Evolutionary conservation across 2,329 filamentous ascomycete species (phyloP).

Genomic region (Capronia epimyces): DNA sequence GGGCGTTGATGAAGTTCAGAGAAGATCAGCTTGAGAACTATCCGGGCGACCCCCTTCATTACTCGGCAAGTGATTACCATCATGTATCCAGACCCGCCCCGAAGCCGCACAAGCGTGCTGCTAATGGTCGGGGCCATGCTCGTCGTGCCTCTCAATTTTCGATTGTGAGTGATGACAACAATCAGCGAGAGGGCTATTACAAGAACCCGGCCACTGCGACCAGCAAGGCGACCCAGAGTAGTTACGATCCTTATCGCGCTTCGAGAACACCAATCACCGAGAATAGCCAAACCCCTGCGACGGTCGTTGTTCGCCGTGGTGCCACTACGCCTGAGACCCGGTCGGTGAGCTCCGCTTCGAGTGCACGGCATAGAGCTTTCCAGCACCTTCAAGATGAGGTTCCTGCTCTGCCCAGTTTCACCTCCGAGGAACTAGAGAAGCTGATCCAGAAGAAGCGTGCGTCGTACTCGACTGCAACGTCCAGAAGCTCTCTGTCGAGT

Average conservation of each 20-base stretch:
- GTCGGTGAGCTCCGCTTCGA: slow-evolving; percentile 31
- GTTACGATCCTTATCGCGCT: slow-evolving; percentile 79
- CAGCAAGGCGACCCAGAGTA: slow-evolving; percentile 48
- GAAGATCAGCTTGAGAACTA: slow-evolving; percentile 85
- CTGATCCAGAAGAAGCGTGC: slow-evolving; percentile 21
- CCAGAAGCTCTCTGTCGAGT: slow-evolving; percentile 46
- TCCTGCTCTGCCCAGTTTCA: slow-evolving; percentile 21
- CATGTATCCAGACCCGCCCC: slow-evolving; percentile 52
- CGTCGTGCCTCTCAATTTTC: slow-evolving; percentile 53
- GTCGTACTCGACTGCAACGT: slow-evolving; percentile 30
- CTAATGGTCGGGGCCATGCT: slow-evolving; percentile 31
- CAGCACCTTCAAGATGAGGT: slow-evolving; percentile 15
- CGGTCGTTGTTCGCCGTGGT: slow-evolving; percentile 62
- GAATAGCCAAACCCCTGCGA: slow-evolving; percentile 56
- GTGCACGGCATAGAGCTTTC: slow-evolving; percentile 15
- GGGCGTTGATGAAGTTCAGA: slow-evolving; percentile 72
- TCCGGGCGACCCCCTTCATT: slow-evolving; percentile 65
- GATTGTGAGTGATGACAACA: slow-evolving; percentile 51
- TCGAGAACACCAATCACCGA: slow-evolving; percentile 52
- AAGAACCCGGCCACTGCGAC: slow-evolving; percentile 43
- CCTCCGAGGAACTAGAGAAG: slow-evolving; percentile 23
- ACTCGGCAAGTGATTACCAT: slow-evolving; percentile 88
- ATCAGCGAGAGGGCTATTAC: slow-evolving; percentile 46
- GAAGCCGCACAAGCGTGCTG: slow-evolving; percentile 33
- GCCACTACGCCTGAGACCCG: slow-evolving; percentile 34